phyloP scores from a whole-genome alignment of 805 yeast species.

The Barnettozyma wickerhamii region DNA sequence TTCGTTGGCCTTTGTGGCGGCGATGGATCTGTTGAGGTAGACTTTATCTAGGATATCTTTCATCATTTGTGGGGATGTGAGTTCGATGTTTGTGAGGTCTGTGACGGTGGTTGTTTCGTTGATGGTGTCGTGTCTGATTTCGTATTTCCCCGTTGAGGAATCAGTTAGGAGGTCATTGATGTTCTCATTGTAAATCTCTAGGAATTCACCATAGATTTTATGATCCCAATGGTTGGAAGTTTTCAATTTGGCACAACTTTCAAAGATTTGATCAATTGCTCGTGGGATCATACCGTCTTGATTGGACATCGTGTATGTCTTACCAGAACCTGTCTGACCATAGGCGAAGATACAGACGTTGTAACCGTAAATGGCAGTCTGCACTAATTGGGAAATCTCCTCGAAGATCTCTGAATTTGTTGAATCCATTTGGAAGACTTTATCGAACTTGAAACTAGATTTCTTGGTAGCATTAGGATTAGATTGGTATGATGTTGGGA shows the following conservation, averaged over 20 bases:
- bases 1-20: slow-evolving; percentile 75
- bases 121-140: slow-evolving; percentile 64
- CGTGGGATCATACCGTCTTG: slow-evolving; percentile 78
- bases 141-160: slow-evolving; percentile 40
- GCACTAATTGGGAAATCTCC: slow-evolving; percentile 83
- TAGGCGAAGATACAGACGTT: slow-evolving; percentile 94
- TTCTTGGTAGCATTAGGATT: slow-evolving; percentile 1
- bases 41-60: slow-evolving; percentile 49
- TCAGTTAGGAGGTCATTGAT: slow-evolving; percentile 60
- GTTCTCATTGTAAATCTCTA: slow-evolving; percentile 86
- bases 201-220: slow-evolving; percentile 62
- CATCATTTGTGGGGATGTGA: slow-evolving; percentile 48
- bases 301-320: slow-evolving; percentile 84
- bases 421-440: slow-evolving; percentile 55
- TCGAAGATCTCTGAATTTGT: slow-evolving; percentile 66
- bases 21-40: slow-evolving; percentile 62
- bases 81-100: slow-evolving; percentile 46
- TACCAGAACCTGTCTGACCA: slow-evolving; percentile 97
- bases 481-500: slow-evolving; percentile 1
- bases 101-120: slow-evolving; percentile 54
- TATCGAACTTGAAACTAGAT: slow-evolving; percentile 64
- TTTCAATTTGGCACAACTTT: slow-evolving; percentile 42
- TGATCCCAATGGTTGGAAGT: slow-evolving; percentile 57
- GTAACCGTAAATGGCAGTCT: slow-evolving; percentile 81
- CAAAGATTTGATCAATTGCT: slow-evolving; percentile 68